Percentiles rank a stretch among this genome's conserved stretches.
These are phyloP conservation scores for Zymoseptoria ardabiliae DNA, from an alignment of 2,329 filamentous ascomycete genomes.

Conservation along the genomic window DNA sequence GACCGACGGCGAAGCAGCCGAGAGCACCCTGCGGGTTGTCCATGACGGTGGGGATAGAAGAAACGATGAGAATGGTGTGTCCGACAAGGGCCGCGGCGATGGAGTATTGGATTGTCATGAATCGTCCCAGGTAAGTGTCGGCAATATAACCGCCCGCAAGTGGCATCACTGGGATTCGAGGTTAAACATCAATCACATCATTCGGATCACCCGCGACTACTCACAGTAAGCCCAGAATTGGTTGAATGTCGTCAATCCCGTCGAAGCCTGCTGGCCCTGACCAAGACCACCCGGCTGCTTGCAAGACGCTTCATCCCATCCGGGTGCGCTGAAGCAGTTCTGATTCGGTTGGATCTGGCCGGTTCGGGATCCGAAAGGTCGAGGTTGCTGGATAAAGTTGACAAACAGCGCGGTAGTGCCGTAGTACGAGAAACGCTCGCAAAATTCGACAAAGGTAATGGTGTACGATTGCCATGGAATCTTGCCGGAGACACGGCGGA, in stretches of 20 bases:
- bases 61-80: slow-evolving; percentile 58
- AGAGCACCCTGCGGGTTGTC: slow-evolving; percentile 48
- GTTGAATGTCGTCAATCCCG: slow-evolving; percentile 40
- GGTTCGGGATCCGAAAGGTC: slow-evolving; percentile 30
- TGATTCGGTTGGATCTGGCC: slow-evolving; percentile 32
- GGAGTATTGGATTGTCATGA: slow-evolving; percentile 60
- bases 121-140: slow-evolving; percentile 63
- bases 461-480: slow-evolving; percentile 41
- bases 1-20: slow-evolving; percentile 55
- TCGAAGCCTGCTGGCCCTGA: slow-evolving; percentile 37
- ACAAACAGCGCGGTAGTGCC: slow-evolving; percentile 41
- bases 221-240: slow-evolving; percentile 41
- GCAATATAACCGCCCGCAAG: slow-evolving; percentile 46
- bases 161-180: slow-evolving; percentile 30
- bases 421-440: slow-evolving; percentile 42
- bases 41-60: slow-evolving; percentile 58
- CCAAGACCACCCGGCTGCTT: slow-evolving; percentile 35
- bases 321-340: slow-evolving; percentile 28
- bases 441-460: slow-evolving; percentile 43
- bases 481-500: slow-evolving; percentile 40
- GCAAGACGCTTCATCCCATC: slow-evolving; percentile 25
- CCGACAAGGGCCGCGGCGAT: slow-evolving; percentile 57
- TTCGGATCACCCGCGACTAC: no score
- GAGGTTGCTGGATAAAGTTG: slow-evolving; percentile 39
- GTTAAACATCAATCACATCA: no score